Evolutionary conservation across 108 stramenopile genomes (phyloP), one percentile per base, ranked within the genome.

Genomic region (Aurantiochytrium sp.): DNA sequence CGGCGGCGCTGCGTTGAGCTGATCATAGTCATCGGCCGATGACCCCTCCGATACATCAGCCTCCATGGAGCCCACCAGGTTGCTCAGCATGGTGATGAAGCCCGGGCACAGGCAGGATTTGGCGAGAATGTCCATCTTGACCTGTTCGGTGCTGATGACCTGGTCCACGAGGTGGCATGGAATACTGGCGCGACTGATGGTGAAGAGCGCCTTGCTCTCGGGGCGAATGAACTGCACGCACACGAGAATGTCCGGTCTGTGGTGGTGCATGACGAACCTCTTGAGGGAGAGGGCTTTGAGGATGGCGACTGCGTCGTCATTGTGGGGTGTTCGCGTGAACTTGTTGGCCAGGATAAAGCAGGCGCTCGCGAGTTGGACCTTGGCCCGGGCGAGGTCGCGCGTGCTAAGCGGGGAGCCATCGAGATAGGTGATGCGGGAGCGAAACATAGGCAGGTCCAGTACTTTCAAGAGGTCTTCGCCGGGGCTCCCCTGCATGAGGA

Each of bases 21-120:
- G 50, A 52, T 52, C 50, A 1, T 5, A 12, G 4, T 85, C 69
- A 36, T 50, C 45, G 52, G 3, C 15, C 24, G 39, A 4, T n/a
- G 36, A 37, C 5, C 22, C 4, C 37, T 17, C 88, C 24, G 4
- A 37, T 2, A 10, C 37, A 50, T 48, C 55, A 24, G 15, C 69
- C 22, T 88, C 88, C 73, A 81, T 41, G 4, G 88, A 88, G 5
- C 68, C 55, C 37, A 88, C 85, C 3, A 88, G 31, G 55, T 88
- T 88, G 42, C 5, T 69, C 24, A 88, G 37, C 52, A 88, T 53
- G 48, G 88, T 81, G 32, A 39, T 27, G 3, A 86, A 39, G 5
- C 88, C 88, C 3, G 88, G 88, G 27, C 81, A 88, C 50, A 85
- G 3, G 27, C 88, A 88, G 1, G 73, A 42, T 12, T 88, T 88